Base-by-base conservation (phyloP, 179 eudicot species). In the Camellia oleifera region DNA sequence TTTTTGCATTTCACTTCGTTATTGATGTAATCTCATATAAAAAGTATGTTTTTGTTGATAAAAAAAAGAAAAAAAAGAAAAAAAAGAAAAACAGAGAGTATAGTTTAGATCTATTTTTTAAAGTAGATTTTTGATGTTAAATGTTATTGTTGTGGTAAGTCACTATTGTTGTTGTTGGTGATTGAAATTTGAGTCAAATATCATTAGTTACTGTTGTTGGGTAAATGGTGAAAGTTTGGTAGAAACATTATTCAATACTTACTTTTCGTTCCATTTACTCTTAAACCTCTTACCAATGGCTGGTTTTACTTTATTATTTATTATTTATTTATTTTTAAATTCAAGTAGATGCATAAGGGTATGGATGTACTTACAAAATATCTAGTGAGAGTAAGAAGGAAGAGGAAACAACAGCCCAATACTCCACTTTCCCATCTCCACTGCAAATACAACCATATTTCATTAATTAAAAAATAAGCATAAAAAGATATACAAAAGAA, bases 381-480 rank as follows among this genome's bases (percentile, higher is more conserved):
- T 88, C 88, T 82, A 4, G 95, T 85, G 14, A 90, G 83, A 56
- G 92, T 86, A 48, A 95, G 92, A 81, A 89, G 92, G 89, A 88
- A 93, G 23, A 95, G 92, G 86, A 95, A 92, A 79, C 90, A 84
- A 74, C 86, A 85, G 80, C 98, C 98, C 72, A 95, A 70, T 15
- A 93, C 80, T 1, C 92, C 98, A 83, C 93, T 95, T 84, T 95
- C 94, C 98, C 97, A 95, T 82, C 97, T 87, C 98, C 98, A 95
- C 98, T 95, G 93, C 87, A 87, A 32, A 32, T 32, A 79, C 44
- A 77, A 2, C 48, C 15, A 63, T 14, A 32, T 14, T 2, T 32
- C 67, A 63, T 63, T 11, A n/a, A n/a, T 63, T 20, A 63, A 63
- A 63, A 63, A 32, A 32, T 32, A 32, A 32, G 40, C 40, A 32